Evolutionary conservation across 805 yeast genomes (phyloP).

Genomic region (Metschnikowia cerradonensis): DNA sequence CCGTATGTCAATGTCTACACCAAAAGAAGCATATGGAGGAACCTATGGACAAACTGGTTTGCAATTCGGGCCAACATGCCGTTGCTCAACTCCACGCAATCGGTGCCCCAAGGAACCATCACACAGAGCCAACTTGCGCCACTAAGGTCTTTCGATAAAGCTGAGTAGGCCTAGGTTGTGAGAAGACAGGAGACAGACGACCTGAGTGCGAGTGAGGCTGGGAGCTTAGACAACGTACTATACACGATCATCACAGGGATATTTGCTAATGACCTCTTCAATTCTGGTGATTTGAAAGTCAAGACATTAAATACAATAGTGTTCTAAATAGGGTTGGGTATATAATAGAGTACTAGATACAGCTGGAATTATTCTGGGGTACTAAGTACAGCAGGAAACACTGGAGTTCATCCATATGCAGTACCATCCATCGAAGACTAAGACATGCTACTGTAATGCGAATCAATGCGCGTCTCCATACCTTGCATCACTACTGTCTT

Average conservation of each 20-base stretch:
- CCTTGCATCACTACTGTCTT: not conserved
- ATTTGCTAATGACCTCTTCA: not conserved
- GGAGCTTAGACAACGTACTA: no score
- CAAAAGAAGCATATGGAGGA: slow-evolving; percentile 21
- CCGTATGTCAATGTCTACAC: slow-evolving; percentile 34
- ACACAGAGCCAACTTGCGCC: slow-evolving; percentile 7
- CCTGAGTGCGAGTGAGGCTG: no score
- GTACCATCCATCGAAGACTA: not conserved
- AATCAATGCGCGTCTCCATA: not conserved
- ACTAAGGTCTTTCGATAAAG: slow-evolving; percentile 8
- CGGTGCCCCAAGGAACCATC: slow-evolving; percentile 9
- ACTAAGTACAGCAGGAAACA: no score
- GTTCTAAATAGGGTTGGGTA: no score
- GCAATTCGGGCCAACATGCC: slow-evolving; percentile 27
- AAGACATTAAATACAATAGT: not conserved
- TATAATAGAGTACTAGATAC: no score
- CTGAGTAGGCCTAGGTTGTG: not conserved
- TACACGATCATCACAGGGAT: no score
- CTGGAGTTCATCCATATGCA: not conserved
- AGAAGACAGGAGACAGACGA: not conserved
- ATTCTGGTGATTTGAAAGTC: not conserved
- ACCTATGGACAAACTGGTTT: slow-evolving; percentile 36
- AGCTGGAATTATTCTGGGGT: no score
- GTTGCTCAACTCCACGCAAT: slow-evolving; percentile 7
- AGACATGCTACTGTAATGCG: not conserved